These are phyloP conservation scores for Talaromyces funiculosus DNA, from an alignment of 2,329 filamentous ascomycete species.

Conservation along the genomic window DNA sequence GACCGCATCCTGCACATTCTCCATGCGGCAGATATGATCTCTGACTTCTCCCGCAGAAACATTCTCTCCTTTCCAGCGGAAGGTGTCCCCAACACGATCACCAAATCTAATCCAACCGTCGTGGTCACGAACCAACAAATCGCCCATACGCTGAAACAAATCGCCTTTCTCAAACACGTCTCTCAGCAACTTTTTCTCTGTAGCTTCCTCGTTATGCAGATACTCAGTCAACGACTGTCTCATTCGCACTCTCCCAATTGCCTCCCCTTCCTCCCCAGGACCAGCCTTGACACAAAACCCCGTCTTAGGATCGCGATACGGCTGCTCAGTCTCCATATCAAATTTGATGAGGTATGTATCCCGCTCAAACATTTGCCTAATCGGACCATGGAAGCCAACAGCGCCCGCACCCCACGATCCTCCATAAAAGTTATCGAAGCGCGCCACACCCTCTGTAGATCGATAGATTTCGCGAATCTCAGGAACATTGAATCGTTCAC, in stretches of 20 bases:
- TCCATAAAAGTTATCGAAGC: slow-evolving; percentile 41
- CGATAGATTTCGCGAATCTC: slow-evolving; percentile 47
- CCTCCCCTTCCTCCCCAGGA: slow-evolving; percentile 41
- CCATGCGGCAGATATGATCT: slow-evolving; percentile 39
- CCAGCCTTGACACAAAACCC: slow-evolving; percentile 38
- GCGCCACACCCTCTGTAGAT: slow-evolving; percentile 44
- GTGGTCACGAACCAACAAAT: slow-evolving; percentile 38
- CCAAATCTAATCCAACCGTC: slow-evolving; percentile 43
- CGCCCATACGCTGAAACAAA: slow-evolving; percentile 42
- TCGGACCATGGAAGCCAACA: slow-evolving; percentile 39
- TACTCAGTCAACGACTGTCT: slow-evolving; percentile 39
- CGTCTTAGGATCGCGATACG: slow-evolving; percentile 40
- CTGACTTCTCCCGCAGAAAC: slow-evolving; percentile 43
- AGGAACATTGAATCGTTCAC: slow-evolving; percentile 47
- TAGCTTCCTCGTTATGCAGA: slow-evolving; percentile 37
- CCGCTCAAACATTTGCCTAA: slow-evolving; percentile 37
- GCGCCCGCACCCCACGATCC: slow-evolving; percentile 41
- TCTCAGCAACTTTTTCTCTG: slow-evolving; percentile 40
- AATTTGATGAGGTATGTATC: slow-evolving; percentile 41
- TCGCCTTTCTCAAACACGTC: slow-evolving; percentile 45
- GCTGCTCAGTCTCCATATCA: slow-evolving; percentile 38
- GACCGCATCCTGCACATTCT: slow-evolving; percentile 39
- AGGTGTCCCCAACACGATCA: slow-evolving; percentile 51
- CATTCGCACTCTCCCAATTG: slow-evolving; percentile 40
- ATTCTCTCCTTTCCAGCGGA: slow-evolving; percentile 59